These are phyloP conservation scores for Trametes punicea DNA, from an alignment of 768 basidiomycete species.

Conservation along the genomic window DNA sequence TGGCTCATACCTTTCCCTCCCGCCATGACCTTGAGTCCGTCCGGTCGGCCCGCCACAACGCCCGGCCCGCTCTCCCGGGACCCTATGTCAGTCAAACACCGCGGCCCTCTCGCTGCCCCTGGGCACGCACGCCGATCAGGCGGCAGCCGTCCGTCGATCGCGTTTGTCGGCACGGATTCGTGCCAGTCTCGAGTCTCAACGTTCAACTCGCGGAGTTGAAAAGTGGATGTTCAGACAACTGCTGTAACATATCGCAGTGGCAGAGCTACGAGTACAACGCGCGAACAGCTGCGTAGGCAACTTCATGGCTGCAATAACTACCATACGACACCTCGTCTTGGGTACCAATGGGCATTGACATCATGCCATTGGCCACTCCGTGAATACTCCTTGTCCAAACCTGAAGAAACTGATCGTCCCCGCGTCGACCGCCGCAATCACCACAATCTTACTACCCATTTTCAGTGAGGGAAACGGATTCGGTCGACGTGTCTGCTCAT, in stretches of 20 bases:
- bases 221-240: too few relatives aligned
- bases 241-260: too few relatives aligned
- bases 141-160: not conserved
- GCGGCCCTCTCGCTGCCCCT: not conserved
- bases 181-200: too few relatives aligned
- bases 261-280: too few relatives aligned
- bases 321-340: not conserved
- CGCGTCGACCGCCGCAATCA: constrained; percentile 86
- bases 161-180: not conserved
- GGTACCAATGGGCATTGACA: too few relatives aligned
- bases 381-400: constrained; percentile 83
- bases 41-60: not conserved
- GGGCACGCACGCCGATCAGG: not conserved
- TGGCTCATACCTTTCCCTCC: constrained; percentile 4
- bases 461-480: constrained; percentile 83
- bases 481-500: constrained; percentile 37
- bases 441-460: constrained; percentile 75
- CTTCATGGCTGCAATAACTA: not conserved
- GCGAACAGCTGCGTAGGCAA: too few relatives aligned
- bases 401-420: constrained; percentile 87
- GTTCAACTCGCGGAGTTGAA: too few relatives aligned
- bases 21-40: not conserved
- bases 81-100: not conserved
- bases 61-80: constrained; percentile 8
- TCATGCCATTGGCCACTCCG: constrained; percentile 69